Percentiles rank a stretch among this genome's conserved stretches.
Evolutionary conservation across 2,329 filamentous ascomycete genomes (phyloP).

Genomic region (Chaetomiaceae sp.): DNA sequence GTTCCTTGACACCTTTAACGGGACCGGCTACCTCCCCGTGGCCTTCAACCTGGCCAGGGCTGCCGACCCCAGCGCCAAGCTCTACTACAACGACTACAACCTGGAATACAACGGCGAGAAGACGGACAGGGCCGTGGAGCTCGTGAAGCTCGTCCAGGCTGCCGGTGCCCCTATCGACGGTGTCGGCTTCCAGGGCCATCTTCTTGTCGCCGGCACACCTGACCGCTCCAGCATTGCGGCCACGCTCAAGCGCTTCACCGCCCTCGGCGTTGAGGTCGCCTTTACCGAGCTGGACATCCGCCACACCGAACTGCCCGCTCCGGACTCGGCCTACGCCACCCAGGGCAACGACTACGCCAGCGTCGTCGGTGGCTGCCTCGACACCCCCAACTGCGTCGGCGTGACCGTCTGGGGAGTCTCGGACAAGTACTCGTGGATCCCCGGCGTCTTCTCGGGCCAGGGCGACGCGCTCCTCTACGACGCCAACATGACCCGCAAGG

Average conservation of each 20-base stretch:
- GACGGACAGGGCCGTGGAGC: slow-evolving; percentile 39
- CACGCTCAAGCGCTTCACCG: slow-evolving; percentile 46
- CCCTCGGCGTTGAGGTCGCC: slow-evolving; percentile 51
- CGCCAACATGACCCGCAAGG: slow-evolving; percentile 35
- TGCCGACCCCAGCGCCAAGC: slow-evolving; percentile 51
- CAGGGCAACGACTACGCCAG: slow-evolving; percentile 45
- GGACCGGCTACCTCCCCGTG: slow-evolving; percentile 51
- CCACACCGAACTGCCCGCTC: slow-evolving; percentile 37
- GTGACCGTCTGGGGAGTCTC: slow-evolving; percentile 41
- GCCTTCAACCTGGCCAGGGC: slow-evolving; percentile 53
- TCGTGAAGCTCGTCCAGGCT: slow-evolving; percentile 42
- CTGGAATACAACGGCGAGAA: slow-evolving; percentile 50
- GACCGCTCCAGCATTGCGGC: slow-evolving; percentile 39
- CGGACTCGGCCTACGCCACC: slow-evolving; percentile 35
- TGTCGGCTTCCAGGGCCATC: slow-evolving; percentile 58
- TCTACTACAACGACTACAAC: slow-evolving; percentile 57
- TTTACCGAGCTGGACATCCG: slow-evolving; percentile 60
- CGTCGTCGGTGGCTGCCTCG: slow-evolving; percentile 34
- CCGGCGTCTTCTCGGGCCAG: slow-evolving; percentile 33
- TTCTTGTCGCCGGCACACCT: slow-evolving; percentile 51
- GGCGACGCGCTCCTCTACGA: slow-evolving; percentile 39
- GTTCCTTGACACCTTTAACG: slow-evolving; percentile 49
- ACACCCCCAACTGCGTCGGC: slow-evolving; percentile 35
- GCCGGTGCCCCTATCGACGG: slow-evolving; percentile 56
- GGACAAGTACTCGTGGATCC: slow-evolving; percentile 41